Conservation (phyloP, 495 filamentous ascomycete genomes). For the Viridothelium virens region DNA sequence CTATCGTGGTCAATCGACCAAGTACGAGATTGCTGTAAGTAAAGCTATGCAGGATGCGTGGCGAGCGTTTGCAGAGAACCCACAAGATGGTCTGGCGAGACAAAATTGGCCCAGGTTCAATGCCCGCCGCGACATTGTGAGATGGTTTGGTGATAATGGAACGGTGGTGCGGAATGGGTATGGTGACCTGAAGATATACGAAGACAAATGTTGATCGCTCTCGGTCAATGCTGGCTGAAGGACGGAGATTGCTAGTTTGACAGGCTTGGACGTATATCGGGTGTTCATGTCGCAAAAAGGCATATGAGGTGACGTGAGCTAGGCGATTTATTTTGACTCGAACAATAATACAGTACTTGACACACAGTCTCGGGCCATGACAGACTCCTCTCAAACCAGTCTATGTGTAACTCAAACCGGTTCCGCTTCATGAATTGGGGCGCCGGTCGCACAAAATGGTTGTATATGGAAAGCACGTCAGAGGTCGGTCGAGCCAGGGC, state of each 20-base stretch:
- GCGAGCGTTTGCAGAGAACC: conserved; percentile 24
- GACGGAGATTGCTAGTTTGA: background rate
- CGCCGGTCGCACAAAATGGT: too few species aligned
- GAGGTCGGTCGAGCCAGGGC: too few species aligned
- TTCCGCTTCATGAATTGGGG: too few species aligned
- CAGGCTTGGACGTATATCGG: background rate
- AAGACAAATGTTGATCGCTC: background rate
- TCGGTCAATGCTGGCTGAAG: background rate
- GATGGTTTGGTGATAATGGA: conserved; percentile 9
- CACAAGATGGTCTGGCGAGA: conserved; percentile 11
- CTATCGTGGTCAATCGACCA: conserved; percentile 16
- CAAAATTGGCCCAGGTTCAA: conserved; percentile 10
- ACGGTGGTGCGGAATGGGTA: conserved; percentile 1
- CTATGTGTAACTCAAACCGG: too few species aligned
- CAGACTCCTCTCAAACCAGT: too few species aligned
- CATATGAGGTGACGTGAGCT: background rate
- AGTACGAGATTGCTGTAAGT: conserved; percentile 19
- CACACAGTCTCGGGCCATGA: too few species aligned
- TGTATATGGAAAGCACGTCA: too few species aligned
- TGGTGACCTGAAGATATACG: background rate
- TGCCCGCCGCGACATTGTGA: background rate
- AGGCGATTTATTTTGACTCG: background rate
- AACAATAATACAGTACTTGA: background rate
- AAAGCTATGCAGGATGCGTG: conserved; percentile 25
- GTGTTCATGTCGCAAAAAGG: background rate